Percentiles rank a stretch among this genome's conserved stretches.
Evolutionary conservation across 495 filamentous ascomycete genomes (phyloP).

Genomic region (Amniculicola lignicola): DNA sequence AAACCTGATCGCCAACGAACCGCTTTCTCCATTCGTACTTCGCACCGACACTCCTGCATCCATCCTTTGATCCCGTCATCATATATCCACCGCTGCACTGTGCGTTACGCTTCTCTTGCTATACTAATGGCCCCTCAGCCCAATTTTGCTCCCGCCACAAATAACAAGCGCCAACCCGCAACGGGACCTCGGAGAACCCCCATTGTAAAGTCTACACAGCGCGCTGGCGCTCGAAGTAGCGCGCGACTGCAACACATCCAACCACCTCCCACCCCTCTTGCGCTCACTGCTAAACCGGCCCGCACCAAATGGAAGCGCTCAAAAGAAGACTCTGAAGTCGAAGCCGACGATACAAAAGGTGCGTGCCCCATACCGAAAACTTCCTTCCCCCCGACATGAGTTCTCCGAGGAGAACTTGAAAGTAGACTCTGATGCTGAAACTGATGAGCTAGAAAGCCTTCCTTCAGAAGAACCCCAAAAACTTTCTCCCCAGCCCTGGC

Average conservation of each 20-base stretch:
- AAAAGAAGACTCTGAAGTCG: no score
- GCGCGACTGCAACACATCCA: slow-evolving; percentile 1
- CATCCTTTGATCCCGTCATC: slow-evolving; percentile 6
- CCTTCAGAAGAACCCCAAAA: not conserved
- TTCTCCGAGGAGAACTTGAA: no score
- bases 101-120: slow-evolving; percentile 1
- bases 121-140: slow-evolving; percentile 9
- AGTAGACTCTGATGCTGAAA: not conserved
- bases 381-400: no score
- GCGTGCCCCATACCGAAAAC: no score
- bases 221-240: slow-evolving; percentile 2
- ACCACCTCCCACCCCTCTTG: not conserved
- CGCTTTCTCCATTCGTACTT: not conserved
- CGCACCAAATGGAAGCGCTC: not conserved
- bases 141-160: slow-evolving; percentile 6
- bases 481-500: no score
- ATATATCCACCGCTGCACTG: slow-evolving; percentile 11
- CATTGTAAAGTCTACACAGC: slow-evolving; percentile 1
- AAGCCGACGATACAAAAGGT: no score
- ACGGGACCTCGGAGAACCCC: not conserved
- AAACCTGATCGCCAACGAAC: no score
- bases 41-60: not conserved
- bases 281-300: not conserved
- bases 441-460: not conserved
- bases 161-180: slow-evolving; percentile 1